phyloP scores from a whole-genome alignment of 2,329 filamentous ascomycete species.

The Penicillium sp. region DNA sequence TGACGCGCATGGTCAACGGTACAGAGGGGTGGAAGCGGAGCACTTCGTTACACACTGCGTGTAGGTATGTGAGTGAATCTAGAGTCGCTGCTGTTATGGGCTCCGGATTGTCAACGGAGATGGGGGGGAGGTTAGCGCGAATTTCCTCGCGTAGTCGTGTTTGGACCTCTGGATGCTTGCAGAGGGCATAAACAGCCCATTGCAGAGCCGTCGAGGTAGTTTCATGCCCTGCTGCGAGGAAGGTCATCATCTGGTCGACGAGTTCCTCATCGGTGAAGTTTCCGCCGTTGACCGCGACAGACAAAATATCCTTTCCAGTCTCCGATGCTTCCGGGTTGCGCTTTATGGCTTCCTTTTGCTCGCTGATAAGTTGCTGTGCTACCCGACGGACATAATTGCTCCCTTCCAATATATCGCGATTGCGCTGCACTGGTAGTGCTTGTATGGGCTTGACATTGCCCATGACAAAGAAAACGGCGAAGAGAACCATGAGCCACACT shows the following conservation, averaged over 20 bases:
- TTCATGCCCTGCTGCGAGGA: slow-evolving; percentile 81
- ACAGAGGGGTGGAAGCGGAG: slow-evolving; percentile 76
- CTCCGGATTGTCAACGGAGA: slow-evolving; percentile 62
- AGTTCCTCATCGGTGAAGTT: slow-evolving; percentile 78
- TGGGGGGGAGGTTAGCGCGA: slow-evolving; percentile 61
- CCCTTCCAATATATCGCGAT: slow-evolving; percentile 65
- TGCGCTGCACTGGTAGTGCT: slow-evolving; percentile 71
- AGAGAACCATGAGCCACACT: slow-evolving; percentile 51
- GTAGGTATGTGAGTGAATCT: slow-evolving; percentile 77
- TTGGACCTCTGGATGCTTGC: slow-evolving; percentile 68
- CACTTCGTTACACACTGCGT: slow-evolving; percentile 78
- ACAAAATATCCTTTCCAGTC: slow-evolving; percentile 73
- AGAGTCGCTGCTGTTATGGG: slow-evolving; percentile 65
- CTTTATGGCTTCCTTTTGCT: slow-evolving; percentile 66
- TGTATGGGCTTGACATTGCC: slow-evolving; percentile 67
- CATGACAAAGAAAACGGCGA: slow-evolving; percentile 62
- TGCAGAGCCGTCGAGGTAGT: slow-evolving; percentile 76
- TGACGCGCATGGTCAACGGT: slow-evolving; percentile 70
- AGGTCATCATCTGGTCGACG: slow-evolving; percentile 90
- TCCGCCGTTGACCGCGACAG: slow-evolving; percentile 76
- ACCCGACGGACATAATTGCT: slow-evolving; percentile 65
- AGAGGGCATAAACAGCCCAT: slow-evolving; percentile 76
- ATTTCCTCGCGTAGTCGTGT: slow-evolving; percentile 71
- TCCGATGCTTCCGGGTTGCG: slow-evolving; percentile 22
- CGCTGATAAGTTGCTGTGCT: slow-evolving; percentile 70